These are phyloP conservation scores for Mucor racemosus DNA, from an alignment of 371 early-diverging fungal species.

Conservation along the genomic window DNA sequence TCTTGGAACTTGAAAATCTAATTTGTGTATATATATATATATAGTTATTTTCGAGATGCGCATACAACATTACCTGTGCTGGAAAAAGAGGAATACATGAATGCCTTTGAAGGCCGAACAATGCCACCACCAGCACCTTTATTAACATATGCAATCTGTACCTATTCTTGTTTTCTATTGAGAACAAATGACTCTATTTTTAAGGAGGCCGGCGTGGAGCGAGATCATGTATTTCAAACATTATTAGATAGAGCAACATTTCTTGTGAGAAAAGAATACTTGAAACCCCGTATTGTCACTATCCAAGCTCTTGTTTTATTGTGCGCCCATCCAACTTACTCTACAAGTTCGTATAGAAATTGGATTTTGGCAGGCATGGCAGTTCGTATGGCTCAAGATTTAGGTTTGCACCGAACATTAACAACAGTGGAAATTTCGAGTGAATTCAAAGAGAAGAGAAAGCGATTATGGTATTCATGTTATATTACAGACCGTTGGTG, in stretches of 20 bases:
- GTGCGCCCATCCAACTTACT: slow-evolving; percentile 42
- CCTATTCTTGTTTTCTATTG: slow-evolving; percentile 40
- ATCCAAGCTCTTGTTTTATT: slow-evolving; percentile 50
- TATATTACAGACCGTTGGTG: slow-evolving; percentile 46
- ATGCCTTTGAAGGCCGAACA: slow-evolving; percentile 38
- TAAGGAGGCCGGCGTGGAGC: slow-evolving; percentile 24
- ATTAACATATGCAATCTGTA: slow-evolving; percentile 44
- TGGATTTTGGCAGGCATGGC: slow-evolving; percentile 57
- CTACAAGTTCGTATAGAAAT: slow-evolving; percentile 38
- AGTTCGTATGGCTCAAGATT: slow-evolving; percentile 52
- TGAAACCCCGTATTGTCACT: slow-evolving; percentile 41
- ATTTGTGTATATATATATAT: neutral
- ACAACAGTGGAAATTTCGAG: slow-evolving; percentile 23
- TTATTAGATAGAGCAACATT: slow-evolving; percentile 33
- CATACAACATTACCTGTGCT: slow-evolving; percentile 43
- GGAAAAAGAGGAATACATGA: slow-evolving; percentile 39
- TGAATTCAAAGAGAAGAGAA: slow-evolving; percentile 25
- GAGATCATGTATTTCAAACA: slow-evolving; percentile 37
- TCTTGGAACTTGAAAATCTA: neutral
- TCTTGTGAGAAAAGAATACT: slow-evolving; percentile 37
- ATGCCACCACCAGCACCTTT: slow-evolving; percentile 39
- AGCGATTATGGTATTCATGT: slow-evolving; percentile 38
- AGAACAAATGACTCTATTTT: slow-evolving; percentile 34
- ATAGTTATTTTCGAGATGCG: slow-evolving; percentile 21
- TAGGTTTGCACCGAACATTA: slow-evolving; percentile 41